Evolutionary conservation across 2,329 filamentous ascomycete species (phyloP).

Genomic region (Cladosporium sp.): DNA sequence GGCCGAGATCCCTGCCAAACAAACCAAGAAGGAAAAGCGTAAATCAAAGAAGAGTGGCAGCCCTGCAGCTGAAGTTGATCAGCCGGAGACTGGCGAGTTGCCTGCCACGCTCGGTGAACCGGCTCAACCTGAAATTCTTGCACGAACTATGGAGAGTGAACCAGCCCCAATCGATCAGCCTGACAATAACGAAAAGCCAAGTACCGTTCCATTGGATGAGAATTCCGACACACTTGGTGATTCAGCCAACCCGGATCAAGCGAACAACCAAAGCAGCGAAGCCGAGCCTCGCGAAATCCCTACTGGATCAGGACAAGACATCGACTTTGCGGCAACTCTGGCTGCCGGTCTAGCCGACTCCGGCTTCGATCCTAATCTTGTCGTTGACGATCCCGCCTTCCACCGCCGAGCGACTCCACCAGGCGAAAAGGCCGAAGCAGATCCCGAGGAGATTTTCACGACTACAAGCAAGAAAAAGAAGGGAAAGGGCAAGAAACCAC

Average conservation of each 20-base stretch:
- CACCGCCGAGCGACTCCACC: slow-evolving; percentile 33
- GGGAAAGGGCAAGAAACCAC: slow-evolving; percentile 13
- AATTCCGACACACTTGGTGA: too few species aligned
- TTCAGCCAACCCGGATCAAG: neutral
- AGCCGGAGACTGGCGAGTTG: slow-evolving; percentile 8
- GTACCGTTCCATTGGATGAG: too few species aligned
- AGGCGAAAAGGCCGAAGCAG: slow-evolving; percentile 27
- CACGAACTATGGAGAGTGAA: too few species aligned
- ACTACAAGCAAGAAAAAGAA: slow-evolving; percentile 32
- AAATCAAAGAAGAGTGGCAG: slow-evolving; percentile 32
- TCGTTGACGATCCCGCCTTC: slow-evolving; percentile 39
- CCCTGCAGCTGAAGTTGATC: too few species aligned
- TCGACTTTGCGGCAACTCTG: slow-evolving; percentile 46
- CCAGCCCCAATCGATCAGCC: too few species aligned
- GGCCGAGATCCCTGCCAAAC: slow-evolving; percentile 15
- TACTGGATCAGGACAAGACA: slow-evolving; percentile 26
- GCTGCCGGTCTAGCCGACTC: slow-evolving; percentile 44
- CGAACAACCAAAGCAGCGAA: neutral
- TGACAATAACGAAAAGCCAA: too few species aligned
- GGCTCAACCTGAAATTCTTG: too few species aligned
- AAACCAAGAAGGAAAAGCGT: slow-evolving; percentile 32
- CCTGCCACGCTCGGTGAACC: neutral
- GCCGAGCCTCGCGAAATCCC: neutral
- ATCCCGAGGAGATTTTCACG: slow-evolving; percentile 28
- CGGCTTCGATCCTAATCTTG: slow-evolving; percentile 43